Base-by-base conservation (phyloP, 2,329 filamentous ascomycete species). In the Lithohypha guttulata region DNA sequence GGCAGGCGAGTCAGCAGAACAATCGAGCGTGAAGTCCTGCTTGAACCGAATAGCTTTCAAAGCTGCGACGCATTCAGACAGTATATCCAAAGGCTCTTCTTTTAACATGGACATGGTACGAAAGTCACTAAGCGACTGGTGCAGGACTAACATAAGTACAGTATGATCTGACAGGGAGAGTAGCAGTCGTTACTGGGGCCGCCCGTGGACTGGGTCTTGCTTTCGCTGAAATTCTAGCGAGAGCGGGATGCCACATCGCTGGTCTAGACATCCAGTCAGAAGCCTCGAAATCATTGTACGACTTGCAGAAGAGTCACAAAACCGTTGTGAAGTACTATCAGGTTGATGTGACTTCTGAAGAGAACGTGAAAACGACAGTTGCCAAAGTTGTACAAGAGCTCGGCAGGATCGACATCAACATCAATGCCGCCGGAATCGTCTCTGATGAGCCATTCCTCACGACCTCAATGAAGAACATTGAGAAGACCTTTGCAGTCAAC, bases 401-500 rank as follows among this genome's bases (percentile, higher is more conserved):
- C 29, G 28, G 32, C 19, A 39, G 33, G 8, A 39, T 44, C 13
- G 33, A 44, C 28, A 42, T 43, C 34, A 44, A 37, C 22, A 33
- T 57, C 36, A 52, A 51, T 21, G 53, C 54, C 17, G 55, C 55
- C 10, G 55, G 55, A 11, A 44, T 56, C 14, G 51, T 49, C 9
- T 44, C 40, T 5, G 51, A 56, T 33, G 47, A 55, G 41, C 37
- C 52, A 8, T 55, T 54, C 38, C 40, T 55, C n/a, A 45, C 49
- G 17, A 51, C 43, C 8, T 46, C 49, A 7, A 45, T 51, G 15
- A 27, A 46, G 22, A 52, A 47, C 30, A 34, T 53, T 28, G 80
- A 42, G 26, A 31, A 39, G 17, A 52, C 47, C 11, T 49, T 51
- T 23, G 43, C 33, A 15, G 47, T 55, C 38, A 56, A 55, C 42